Evolutionary conservation across 257 asterid genomes (phyloP), one percentile per base, ranked within the genome.

Genomic region (Penstemon barbatus): DNA sequence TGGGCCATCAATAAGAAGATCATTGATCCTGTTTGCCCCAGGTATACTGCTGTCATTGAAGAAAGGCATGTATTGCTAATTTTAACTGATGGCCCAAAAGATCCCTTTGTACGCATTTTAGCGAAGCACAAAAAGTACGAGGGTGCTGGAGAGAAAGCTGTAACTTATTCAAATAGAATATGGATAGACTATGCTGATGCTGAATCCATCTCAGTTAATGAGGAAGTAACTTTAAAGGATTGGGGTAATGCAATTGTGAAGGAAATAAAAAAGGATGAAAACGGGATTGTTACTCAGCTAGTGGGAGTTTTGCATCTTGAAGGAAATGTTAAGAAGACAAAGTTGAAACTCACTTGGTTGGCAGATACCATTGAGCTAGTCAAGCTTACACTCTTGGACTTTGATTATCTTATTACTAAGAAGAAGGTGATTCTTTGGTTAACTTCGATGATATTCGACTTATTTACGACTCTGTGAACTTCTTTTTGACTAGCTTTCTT

Each of bases 1-100:
- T 93, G 99, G 99, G 93, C 99, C 33, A 88, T 89, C 57, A 93
- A 93, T 68, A 93, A 93, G 83, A 93, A 87, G 85, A 85, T 88
- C 54, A 88, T 93, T 41, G 98, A 93, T 78, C 98, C 95, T 15
- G 92, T 93, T 13, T 90, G 97, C 75, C 97, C 98, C 48, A 87
- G 98, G 82, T 86, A 93, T 79, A 93, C 98, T 13, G 96, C 98
- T 65, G 89, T 93, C 5, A 71, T 73, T 68, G 97, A 85, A 73
- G 86, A 88, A 62, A 70, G 65, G 9, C 84, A 88, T 50, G 92
- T 79, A 3, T 71, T 87, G 67, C 78, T 93, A 49, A 66, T 87
- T 77, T 75, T 93, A 53, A 86, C 82, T 6, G 85, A 93, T 71
- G 99, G 89, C 43, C 99, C 96, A 7, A 82, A 80, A 73, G 87